These are phyloP conservation scores for Didymella segeticola DNA, from an alignment of 2,329 filamentous ascomycete genomes.

Conservation along the genomic window DNA sequence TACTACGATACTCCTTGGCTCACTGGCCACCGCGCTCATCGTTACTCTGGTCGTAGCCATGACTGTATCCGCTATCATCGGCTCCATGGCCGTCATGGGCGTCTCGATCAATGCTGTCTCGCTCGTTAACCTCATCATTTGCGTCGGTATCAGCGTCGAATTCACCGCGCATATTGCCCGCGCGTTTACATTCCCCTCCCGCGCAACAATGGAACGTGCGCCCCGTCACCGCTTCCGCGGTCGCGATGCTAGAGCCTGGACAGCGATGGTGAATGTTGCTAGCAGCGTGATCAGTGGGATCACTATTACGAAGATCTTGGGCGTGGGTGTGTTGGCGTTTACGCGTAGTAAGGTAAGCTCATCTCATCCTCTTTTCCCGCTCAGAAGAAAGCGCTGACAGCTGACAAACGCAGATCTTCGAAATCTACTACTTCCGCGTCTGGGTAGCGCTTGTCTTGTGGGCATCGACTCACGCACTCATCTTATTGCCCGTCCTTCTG, in stretches of 20 bases:
- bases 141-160: conserved; percentile 93
- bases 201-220: conserved; percentile 79
- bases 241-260: conserved; percentile 86
- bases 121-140: conserved; percentile 95
- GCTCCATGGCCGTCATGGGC: conserved; percentile 86
- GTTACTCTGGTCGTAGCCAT: conserved; percentile 89
- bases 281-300: conserved; percentile 95
- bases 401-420: conserved; percentile 74
- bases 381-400: not conserved
- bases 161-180: conserved; percentile 97
- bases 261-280: conserved; percentile 91
- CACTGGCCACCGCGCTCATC: conserved; percentile 78
- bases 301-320: conserved; percentile 92
- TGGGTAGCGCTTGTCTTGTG: conserved; percentile 93
- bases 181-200: conserved; percentile 92
- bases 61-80: conserved; percentile 93
- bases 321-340: conserved; percentile 90
- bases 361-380: not conserved
- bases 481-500: conserved; percentile 89
- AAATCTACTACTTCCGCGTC: conserved; percentile 98
- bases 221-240: conserved; percentile 76
- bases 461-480: conserved; percentile 84
- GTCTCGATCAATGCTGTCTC: conserved; percentile 95
- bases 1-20: conserved; percentile 81
- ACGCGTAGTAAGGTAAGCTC: conserved; percentile 76